phyloP scores from a whole-genome alignment of 225 moss, liverwort and hornwort genomes.

The Climacium dendroides region DNA sequence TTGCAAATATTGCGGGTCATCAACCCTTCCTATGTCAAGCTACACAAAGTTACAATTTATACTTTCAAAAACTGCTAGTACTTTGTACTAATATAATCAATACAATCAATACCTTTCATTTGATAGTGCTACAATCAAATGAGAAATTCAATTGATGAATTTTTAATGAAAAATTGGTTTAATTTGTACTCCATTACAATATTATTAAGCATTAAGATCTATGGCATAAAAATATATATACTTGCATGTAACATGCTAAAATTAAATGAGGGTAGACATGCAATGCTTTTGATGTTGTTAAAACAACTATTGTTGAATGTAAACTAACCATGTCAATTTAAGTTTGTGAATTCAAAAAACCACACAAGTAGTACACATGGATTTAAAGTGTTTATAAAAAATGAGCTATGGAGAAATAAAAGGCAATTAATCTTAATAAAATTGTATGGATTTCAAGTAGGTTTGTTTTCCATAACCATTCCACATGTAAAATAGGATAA shows the following conservation, averaged over 20 bases:
- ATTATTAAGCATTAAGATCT: not conserved
- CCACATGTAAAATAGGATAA: not conserved
- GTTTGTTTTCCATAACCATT: no score
- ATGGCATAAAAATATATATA: no score
- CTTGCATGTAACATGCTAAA: not conserved
- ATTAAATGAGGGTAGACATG: not conserved
- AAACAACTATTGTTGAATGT: not conserved
- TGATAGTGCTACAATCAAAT: not conserved
- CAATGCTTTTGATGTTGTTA: not conserved
- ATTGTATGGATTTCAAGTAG: not conserved
- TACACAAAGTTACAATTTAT: not conserved
- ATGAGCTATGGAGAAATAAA: not conserved
- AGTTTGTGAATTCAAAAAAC: not conserved
- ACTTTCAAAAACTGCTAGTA: not conserved
- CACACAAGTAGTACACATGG: no score
- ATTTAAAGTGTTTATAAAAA: not conserved
- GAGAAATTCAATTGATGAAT: not conserved
- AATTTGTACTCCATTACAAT: not conserved
- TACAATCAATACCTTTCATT: not conserved
- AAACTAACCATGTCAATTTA: not conserved
- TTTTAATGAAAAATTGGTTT: not conserved
- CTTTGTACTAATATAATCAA: not conserved
- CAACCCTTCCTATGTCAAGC: not conserved
- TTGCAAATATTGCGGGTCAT: not conserved
- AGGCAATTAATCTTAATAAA: not conserved